Percentiles rank a stretch among this genome's conserved stretches.
phyloP scores from a whole-genome alignment of 257 asterid genomes.

The Sherardia arvensis region DNA sequence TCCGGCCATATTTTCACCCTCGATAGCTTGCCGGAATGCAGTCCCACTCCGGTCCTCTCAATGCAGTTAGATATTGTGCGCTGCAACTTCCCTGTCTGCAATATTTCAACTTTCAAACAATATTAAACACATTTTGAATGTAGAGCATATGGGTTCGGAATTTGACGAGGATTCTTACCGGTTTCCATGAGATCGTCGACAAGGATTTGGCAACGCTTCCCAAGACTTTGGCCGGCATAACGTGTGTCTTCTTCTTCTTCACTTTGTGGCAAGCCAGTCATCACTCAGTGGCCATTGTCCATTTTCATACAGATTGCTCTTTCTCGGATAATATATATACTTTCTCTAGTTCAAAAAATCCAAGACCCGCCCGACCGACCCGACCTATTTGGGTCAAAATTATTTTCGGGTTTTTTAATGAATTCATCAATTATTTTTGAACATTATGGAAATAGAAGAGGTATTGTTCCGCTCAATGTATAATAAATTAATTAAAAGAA shows the following conservation, averaged over 20 bases:
- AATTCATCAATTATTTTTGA: too few relatives aligned
- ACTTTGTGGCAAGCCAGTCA: too few relatives aligned
- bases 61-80: slow-evolving; percentile 51
- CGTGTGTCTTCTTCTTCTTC: neutral
- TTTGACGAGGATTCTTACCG: slow-evolving; percentile 28
- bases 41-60: slow-evolving; percentile 63
- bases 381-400: too few relatives aligned
- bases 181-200: slow-evolving; percentile 57
- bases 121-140: neutral
- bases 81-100: slow-evolving; percentile 83
- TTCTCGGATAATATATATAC: too few relatives aligned
- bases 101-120: slow-evolving; percentile 2
- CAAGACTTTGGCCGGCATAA: slow-evolving; percentile 31
- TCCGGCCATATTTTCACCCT: slow-evolving; percentile 60
- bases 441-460: too few relatives aligned
- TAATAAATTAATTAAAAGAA: too few relatives aligned
- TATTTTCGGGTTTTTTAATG: too few relatives aligned
- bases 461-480: too few relatives aligned
- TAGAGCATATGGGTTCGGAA: neutral
- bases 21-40: slow-evolving; percentile 71
- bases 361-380: too few relatives aligned
- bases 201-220: slow-evolving; percentile 34
- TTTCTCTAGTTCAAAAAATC: too few relatives aligned
- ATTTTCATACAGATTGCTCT: too few relatives aligned
- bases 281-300: too few relatives aligned